phyloP scores from a whole-genome alignment of 768 basidiomycete genomes.

The Phanerochaete sordida region DNA sequence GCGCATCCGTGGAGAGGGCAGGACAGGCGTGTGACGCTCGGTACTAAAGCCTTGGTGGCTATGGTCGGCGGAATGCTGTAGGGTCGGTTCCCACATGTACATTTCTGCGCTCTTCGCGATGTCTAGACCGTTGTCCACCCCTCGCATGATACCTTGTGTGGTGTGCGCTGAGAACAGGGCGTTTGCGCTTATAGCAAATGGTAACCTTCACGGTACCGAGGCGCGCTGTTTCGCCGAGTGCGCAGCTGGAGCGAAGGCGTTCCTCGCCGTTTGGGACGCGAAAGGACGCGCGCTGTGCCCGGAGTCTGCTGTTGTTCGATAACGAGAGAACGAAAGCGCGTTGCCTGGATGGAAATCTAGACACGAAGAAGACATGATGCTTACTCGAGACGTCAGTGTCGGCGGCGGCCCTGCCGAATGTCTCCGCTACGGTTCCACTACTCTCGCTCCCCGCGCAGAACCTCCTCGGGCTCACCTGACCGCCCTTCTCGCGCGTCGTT shows the following conservation, averaged over 20 bases:
- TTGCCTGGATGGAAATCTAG: background rate
- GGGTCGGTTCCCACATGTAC: background rate
- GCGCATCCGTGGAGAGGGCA: constrained; percentile 57
- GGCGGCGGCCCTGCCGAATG: background rate
- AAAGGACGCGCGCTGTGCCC: background rate
- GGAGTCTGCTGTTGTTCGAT: background rate
- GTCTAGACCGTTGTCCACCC: background rate
- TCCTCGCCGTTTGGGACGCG: background rate
- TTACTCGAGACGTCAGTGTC: background rate
- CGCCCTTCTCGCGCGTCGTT: background rate
- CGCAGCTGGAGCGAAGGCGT: background rate
- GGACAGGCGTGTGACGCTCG: constrained; percentile 53
- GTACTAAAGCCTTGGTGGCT: constrained; percentile 61
- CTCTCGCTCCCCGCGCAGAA: background rate
- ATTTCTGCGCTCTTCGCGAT: background rate
- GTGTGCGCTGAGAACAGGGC: background rate
- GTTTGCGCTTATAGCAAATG: background rate
- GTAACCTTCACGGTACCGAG: constrained; percentile 4
- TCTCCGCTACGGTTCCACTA: constrained; percentile 10
- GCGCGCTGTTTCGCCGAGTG: background rate
- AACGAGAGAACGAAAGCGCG: background rate
- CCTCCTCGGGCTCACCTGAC: constrained; percentile 6
- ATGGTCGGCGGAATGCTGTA: constrained; percentile 70
- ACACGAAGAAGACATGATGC: background rate
- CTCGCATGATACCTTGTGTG: background rate